Conservation (phyloP, 164 flowering plant genomes). For the Sedum album region DNA sequence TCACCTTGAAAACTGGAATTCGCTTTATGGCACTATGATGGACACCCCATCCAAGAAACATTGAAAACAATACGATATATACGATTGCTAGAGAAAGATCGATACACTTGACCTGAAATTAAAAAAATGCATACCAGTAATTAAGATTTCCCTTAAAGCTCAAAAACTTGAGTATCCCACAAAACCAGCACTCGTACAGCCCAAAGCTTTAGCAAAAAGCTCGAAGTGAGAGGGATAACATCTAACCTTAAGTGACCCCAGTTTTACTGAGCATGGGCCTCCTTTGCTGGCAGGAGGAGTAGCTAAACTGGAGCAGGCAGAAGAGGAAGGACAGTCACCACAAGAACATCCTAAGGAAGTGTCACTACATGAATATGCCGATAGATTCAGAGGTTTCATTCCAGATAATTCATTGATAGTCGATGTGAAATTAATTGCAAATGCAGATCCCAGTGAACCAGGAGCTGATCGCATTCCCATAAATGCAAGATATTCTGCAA, state of each 20-base stretch:
- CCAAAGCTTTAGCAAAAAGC: not conserved
- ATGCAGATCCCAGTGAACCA: slow-evolving; percentile 84
- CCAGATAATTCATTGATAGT: slow-evolving; percentile 51
- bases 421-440: slow-evolving; percentile 58
- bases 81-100: slow-evolving; percentile 61
- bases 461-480: slow-evolving; percentile 60
- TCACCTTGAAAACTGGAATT: slow-evolving; percentile 34
- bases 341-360: slow-evolving; percentile 94
- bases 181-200: not conserved
- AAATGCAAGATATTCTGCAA: slow-evolving; percentile 84
- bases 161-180: not conserved
- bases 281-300: slow-evolving; percentile 38
- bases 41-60: slow-evolving; percentile 77
- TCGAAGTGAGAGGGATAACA: not conserved
- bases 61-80: slow-evolving; percentile 53
- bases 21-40: slow-evolving; percentile 39
- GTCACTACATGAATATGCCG: slow-evolving; percentile 88
- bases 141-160: not conserved
- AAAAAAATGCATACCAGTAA: slow-evolving; percentile 5
- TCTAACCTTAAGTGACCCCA: slow-evolving; percentile 76
- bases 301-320: slow-evolving; percentile 51
- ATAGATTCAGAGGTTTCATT: slow-evolving; percentile 83
- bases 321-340: slow-evolving; percentile 93
- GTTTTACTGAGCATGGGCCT: slow-evolving; percentile 55
- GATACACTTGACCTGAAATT: slow-evolving; percentile 80